Conservation (phyloP, 2,329 filamentous ascomycete species). For the Xylariaceae sp. region DNA sequence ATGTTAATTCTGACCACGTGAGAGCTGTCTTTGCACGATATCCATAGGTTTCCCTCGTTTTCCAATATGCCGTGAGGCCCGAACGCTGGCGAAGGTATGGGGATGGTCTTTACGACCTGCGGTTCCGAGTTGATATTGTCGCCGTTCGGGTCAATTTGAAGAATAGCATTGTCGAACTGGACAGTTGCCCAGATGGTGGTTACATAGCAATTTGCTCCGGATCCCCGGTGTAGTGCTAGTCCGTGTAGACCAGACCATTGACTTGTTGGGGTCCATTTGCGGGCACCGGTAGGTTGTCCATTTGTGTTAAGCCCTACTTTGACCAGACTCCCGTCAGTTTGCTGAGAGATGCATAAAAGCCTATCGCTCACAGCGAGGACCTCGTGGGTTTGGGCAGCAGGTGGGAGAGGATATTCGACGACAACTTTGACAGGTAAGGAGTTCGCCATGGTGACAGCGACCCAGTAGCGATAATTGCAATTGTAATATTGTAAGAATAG, state of each 20-base stretch:
- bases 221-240: not conserved
- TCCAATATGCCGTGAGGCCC: not conserved
- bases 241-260: constrained; percentile 5
- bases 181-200: not conserved
- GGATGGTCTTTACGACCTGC: not conserved
- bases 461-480: not conserved
- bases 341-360: not conserved
- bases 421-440: not conserved
- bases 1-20: constrained; percentile 1
- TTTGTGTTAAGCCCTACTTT: not conserved
- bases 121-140: not conserved
- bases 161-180: constrained; percentile 1
- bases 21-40: constrained; percentile 4
- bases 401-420: not conserved
- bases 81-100: not conserved
- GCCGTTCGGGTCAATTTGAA: constrained; percentile 2
- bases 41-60: not conserved
- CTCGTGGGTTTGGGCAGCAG: not conserved
- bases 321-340: not conserved
- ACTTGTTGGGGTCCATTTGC: not conserved
- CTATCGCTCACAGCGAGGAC: not conserved
- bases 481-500: not conserved
- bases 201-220: not conserved
- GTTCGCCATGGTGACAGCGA: not conserved
- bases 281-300: not conserved